phyloP scores from a whole-genome alignment of 2,329 filamentous ascomycete genomes.

The Zymoseptoria crescenta region DNA sequence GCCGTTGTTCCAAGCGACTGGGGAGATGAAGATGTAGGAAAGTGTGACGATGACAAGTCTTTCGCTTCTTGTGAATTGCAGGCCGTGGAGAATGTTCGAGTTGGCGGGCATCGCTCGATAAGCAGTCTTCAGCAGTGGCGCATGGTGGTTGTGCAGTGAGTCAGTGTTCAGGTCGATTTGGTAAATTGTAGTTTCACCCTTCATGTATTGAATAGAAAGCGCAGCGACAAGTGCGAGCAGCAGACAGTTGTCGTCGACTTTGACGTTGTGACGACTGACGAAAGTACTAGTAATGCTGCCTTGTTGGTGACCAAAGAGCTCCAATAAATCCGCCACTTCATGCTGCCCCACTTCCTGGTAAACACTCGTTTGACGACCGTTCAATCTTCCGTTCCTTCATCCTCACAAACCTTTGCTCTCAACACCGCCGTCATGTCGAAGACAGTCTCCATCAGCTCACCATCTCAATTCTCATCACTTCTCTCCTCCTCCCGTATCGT shows the following conservation, averaged over 20 bases:
- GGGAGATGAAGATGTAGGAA: slow-evolving; percentile 27
- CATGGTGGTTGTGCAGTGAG: neutral
- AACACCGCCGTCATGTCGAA: slow-evolving; percentile 33
- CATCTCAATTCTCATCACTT: slow-evolving; percentile 56
- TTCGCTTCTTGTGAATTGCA: slow-evolving; percentile 28
- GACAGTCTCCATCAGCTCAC: slow-evolving; percentile 37
- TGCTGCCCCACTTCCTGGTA: neutral
- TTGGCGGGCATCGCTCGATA: slow-evolving; percentile 5
- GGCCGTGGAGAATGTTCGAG: slow-evolving; percentile 21
- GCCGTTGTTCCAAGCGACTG: slow-evolving; percentile 22
- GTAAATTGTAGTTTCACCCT: neutral
- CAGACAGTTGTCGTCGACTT: neutral
- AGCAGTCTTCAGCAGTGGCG: neutral
- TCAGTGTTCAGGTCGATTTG: neutral
- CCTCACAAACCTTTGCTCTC: neutral
- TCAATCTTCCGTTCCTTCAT: neutral
- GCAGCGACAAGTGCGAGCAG: neutral
- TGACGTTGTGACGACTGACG: neutral
- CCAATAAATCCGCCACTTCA: too few species aligned
- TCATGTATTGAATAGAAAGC: neutral
- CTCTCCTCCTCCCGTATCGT: slow-evolving; percentile 69
- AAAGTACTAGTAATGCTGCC: neutral
- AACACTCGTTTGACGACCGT: too few species aligned
- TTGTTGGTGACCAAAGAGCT: neutral
- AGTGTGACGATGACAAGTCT: slow-evolving; percentile 28